Evolutionary conservation across 2,329 filamentous ascomycete species (phyloP), one percentile per base, ranked within the genome.

Genomic region (Pseudogymnoascus sp.): DNA sequence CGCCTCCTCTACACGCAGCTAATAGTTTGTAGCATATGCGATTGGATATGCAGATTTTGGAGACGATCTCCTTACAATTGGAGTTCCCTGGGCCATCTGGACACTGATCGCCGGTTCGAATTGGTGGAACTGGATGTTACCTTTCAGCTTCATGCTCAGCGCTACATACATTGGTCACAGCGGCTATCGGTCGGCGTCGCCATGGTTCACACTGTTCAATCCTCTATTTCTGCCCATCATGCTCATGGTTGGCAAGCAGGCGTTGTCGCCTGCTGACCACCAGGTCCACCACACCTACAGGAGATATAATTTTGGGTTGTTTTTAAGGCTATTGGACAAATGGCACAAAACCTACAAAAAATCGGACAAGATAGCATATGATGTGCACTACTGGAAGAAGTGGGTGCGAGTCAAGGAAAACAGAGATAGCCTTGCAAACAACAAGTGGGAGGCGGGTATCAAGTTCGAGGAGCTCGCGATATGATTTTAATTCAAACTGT

Each of bases 281-380:
- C 45, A 51, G 14, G 45, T 51, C 45, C 23, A 51, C 23, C 45
- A 51, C 23, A 51, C 45, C 5, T 51, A 51, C 45, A 29, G 21
- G 45, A 51, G 45, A 51, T 51, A 51, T 29, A 51, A 29, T 12
- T 51, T 51, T 16, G 45, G 45, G 23, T 16, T 54, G 8, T 54
- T 54, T 54, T 31, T 31, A 16, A 31, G 47, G 26, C 26, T 54
- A 12, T 31, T 54, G 47, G 47, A 31, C 26, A 54, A 54, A 18
- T 54, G 47, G 47, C 47, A 54, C n/a, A 54, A 31, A 16, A 54
- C 47, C 26, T 57, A 34, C 47, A 57, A 31, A 31, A 57, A 57
- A 12, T 57, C 47, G n/a, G 47, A 57, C n/a, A 57, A 57, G 26
- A 57, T 57, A 18, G 47, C 26, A 34, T 34, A 57, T 18, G 47